phyloP scores from a whole-genome alignment of 306 rosid species.

The Delonix regia region DNA sequence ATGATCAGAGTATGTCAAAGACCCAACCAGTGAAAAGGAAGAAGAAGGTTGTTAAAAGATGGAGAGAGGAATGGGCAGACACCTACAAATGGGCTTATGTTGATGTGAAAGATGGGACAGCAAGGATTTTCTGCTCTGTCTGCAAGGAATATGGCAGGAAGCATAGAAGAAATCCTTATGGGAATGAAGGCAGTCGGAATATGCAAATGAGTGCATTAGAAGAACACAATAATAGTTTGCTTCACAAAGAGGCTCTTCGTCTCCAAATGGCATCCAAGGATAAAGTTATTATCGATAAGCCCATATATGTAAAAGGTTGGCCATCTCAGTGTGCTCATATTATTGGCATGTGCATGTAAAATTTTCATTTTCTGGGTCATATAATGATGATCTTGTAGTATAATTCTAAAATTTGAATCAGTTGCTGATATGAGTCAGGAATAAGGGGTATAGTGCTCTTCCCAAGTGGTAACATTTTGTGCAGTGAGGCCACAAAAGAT shows the following conservation, averaged over 20 bases:
- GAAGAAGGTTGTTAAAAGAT: constrained; percentile 98
- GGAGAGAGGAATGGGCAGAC: constrained; percentile 99
- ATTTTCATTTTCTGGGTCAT: constrained; percentile 7
- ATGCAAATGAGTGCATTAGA: constrained; percentile 99
- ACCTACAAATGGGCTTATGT: constrained; percentile 98
- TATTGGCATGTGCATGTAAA: constrained; percentile 4
- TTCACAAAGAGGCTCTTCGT: constrained; percentile 99
- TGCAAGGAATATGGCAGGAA: constrained; percentile 95
- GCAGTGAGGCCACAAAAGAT: constrained; percentile 22
- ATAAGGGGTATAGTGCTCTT: constrained; percentile 3
- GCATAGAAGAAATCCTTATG: constrained; percentile 97
- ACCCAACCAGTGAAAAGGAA: constrained; percentile 73
- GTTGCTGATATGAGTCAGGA: constrained; percentile 1
- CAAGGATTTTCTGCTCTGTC: constrained; percentile 95
- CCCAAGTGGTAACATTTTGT: constrained; percentile 1
- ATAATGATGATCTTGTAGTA: neutral
- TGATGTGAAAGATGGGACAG: constrained; percentile 95
- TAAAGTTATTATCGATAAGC: constrained; percentile 82
- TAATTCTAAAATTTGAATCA: constrained; percentile 22
- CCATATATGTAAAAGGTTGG: constrained; percentile 90
- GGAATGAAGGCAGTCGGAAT: constrained; percentile 98
- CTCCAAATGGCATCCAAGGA: constrained; percentile 97
- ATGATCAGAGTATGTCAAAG: constrained; percentile 78
- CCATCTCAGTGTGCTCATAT: constrained; percentile 28
- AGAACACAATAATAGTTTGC: constrained; percentile 96